Evolutionary conservation across 2,329 filamentous ascomycete species (phyloP).

Genomic region (Alternaria infectoria): DNA sequence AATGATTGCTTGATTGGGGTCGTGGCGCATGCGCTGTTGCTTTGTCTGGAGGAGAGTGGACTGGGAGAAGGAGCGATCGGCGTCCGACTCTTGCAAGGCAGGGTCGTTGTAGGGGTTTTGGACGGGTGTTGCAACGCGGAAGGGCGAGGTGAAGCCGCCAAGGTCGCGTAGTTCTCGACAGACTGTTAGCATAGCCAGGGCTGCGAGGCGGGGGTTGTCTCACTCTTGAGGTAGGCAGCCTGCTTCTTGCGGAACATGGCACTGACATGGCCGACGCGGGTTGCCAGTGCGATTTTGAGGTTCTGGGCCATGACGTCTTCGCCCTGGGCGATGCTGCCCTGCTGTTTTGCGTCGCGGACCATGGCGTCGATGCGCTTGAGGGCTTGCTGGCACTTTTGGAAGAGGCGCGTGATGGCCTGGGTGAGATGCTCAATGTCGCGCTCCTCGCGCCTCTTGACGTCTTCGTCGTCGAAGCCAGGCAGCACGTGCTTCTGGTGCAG

Average conservation of each 20-base stretch:
- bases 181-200: conserved; percentile 16
- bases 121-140: conserved; percentile 52
- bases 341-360: conserved; percentile 78
- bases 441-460: conserved; percentile 85
- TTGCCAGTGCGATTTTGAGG: conserved; percentile 88
- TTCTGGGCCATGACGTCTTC: conserved; percentile 97
- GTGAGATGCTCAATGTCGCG: conserved; percentile 88
- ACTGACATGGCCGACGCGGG: conserved; percentile 89
- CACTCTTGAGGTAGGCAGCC: conserved; percentile 93
- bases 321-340: conserved; percentile 74
- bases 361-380: conserved; percentile 89
- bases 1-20: conserved; percentile 77
- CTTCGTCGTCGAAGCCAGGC: conserved; percentile 95
- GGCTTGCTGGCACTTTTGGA: conserved; percentile 86
- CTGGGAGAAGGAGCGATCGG: conserved; percentile 90
- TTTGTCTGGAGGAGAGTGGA: conserved; percentile 82
- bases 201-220: conserved; percentile 22
- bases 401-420: conserved; percentile 84
- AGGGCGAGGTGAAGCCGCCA: conserved; percentile 56
- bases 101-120: conserved; percentile 79
- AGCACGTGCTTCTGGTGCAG: conserved; percentile 97
- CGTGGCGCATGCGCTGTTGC: conserved; percentile 65
- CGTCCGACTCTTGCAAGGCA: conserved; percentile 84
- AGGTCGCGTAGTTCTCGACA: conserved; percentile 52
- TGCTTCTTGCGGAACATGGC: conserved; percentile 96